A percentile compares a stretch with the other conserved stretches of the same genome.
Conservation (phyloP, 1,139 yeast species). For the Candida sanyaensis region DNA sequence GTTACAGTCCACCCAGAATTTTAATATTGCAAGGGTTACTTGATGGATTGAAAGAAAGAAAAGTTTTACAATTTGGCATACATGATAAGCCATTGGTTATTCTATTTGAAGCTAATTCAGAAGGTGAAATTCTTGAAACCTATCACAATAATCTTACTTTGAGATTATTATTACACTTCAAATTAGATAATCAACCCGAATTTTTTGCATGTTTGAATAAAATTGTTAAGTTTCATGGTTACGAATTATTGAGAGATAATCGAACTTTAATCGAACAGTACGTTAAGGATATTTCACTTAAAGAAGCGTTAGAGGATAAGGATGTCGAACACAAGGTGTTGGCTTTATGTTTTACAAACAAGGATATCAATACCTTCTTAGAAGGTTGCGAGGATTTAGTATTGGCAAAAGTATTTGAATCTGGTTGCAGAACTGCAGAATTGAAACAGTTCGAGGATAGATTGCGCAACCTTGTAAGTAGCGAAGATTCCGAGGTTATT, state of each 20-base stretch:
- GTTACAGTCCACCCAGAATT: constrained; percentile 74
- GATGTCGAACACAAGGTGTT: constrained; percentile 11
- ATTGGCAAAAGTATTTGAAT: constrained; percentile 24
- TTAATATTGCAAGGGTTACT: constrained; percentile 61
- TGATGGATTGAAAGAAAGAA: constrained; percentile 43
- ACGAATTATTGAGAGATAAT: constrained; percentile 34
- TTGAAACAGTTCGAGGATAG: constrained; percentile 2
- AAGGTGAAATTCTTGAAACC: constrained; percentile 57
- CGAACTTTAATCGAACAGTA: constrained; percentile 19
- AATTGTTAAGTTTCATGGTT: constrained; percentile 47
- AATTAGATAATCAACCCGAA: constrained; percentile 13
- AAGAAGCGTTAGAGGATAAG: not conserved
- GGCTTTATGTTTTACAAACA: constrained; percentile 8
- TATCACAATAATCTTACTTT: constrained; percentile 54
- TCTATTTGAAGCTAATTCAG: constrained; percentile 56
- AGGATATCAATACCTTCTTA: not conserved
- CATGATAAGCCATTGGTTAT: constrained; percentile 34
- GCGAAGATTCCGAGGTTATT: constrained; percentile 11
- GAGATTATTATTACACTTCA: constrained; percentile 39
- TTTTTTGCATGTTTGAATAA: constrained; percentile 36
- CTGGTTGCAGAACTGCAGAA: constrained; percentile 11
- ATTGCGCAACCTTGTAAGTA: constrained; percentile 2
- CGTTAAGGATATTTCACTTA: not conserved
- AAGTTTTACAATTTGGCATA: constrained; percentile 28
- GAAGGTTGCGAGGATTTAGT: constrained; percentile 9